phyloP scores from a whole-genome alignment of 1,284 basidiomycete species.

The Ustilago cynodontis region DNA sequence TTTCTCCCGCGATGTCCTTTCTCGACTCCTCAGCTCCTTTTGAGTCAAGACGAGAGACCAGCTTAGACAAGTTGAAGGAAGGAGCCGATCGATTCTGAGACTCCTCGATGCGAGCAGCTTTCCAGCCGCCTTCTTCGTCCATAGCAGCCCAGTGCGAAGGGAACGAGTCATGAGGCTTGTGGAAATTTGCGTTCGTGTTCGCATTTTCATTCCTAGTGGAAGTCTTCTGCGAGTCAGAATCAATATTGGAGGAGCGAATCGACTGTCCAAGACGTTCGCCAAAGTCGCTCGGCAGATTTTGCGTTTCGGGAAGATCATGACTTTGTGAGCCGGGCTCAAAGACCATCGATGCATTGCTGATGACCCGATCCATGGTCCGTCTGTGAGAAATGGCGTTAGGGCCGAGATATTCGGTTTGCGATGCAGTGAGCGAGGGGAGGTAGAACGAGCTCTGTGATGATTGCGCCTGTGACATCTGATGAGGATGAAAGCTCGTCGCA shows the following conservation, averaged over 20 bases:
- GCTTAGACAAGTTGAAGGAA: not conserved
- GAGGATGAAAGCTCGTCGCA: constrained; percentile 4
- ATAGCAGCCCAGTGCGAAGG: constrained; percentile 34
- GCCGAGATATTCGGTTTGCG: constrained; percentile 36
- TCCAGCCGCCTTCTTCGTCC: constrained; percentile 46
- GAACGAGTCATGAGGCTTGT: constrained; percentile 47
- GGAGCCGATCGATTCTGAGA: not conserved
- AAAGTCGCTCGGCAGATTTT: constrained; percentile 1
- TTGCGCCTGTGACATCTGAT: constrained; percentile 20
- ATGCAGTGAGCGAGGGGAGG: constrained; percentile 33
- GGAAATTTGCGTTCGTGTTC: constrained; percentile 32
- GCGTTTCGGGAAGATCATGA: constrained; percentile 3
- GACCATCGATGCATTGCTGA: constrained; percentile 19
- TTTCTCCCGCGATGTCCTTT: not conserved
- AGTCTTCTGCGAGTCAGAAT: not conserved
- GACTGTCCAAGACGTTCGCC: constrained; percentile 13
- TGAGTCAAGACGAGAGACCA: not conserved
- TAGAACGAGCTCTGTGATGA: constrained; percentile 36
- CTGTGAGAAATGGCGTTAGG: constrained; percentile 35
- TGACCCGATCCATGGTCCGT: constrained; percentile 24
- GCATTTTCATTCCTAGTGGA: not conserved
- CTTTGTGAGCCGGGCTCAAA: constrained; percentile 25
- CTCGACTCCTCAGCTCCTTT: not conserved
- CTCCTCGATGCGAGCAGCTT: constrained; percentile 20
- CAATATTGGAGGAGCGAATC: not conserved